These are phyloP conservation scores for Pharnaceum exiguum DNA, from an alignment of 148 eudicot genomes.

Conservation along the genomic window DNA sequence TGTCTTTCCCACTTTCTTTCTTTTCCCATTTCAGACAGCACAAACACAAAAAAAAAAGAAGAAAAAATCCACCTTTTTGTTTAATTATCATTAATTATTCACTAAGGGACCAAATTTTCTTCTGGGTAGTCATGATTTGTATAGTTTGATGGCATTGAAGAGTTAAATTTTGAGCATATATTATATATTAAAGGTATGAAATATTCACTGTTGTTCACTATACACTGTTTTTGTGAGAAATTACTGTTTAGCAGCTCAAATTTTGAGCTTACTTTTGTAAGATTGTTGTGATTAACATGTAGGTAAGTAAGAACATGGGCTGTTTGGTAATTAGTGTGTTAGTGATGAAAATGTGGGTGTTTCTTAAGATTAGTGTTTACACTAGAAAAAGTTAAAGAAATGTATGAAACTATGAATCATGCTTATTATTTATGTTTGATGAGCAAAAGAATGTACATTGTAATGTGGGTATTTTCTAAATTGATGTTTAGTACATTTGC, in stretches of 20 bases:
- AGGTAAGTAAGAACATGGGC: too few relatives aligned
- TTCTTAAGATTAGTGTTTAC: not conserved
- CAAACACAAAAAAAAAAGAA: too few relatives aligned
- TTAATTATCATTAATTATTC: too few relatives aligned
- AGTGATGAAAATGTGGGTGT: conserved; percentile 5
- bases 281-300: conserved; percentile 10
- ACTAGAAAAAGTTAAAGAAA: not conserved
- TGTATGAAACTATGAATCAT: conserved; percentile 8
- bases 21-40: not conserved
- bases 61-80: too few relatives aligned
- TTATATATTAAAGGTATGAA: too few relatives aligned
- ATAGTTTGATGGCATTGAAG: too few relatives aligned
- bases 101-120: too few relatives aligned
- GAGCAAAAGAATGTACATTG: not conserved
- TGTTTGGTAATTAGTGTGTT: not conserved
- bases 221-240: too few relatives aligned
- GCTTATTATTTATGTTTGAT: not conserved
- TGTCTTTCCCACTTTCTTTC: not conserved
- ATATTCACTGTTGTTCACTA: too few relatives aligned
- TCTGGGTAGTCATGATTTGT: too few relatives aligned
- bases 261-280: conserved; percentile 10
- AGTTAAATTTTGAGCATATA: too few relatives aligned
- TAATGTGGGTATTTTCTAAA: conserved; percentile 3
- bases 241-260: not conserved
- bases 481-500: not conserved